Percentiles rank a stretch among this genome's conserved stretches.
These are phyloP conservation scores for Martiniozyma asiatica DNA, from an alignment of 1,139 yeast genomes.

Conservation along the genomic window DNA sequence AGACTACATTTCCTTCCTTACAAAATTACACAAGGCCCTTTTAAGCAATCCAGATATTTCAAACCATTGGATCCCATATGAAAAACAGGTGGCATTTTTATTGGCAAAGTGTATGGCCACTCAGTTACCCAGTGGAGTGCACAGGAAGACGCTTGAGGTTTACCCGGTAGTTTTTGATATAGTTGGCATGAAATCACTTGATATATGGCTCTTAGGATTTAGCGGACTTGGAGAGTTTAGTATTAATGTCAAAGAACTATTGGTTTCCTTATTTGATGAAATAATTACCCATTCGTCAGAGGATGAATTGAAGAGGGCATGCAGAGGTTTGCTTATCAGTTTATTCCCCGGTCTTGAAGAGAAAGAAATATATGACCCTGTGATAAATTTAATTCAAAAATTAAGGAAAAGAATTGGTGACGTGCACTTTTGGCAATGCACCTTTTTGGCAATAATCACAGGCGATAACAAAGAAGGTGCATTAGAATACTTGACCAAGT, in stretches of 20 bases:
- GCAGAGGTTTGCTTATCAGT: slow-evolving; percentile 62
- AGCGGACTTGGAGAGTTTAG: slow-evolving; percentile 84
- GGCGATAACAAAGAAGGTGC: slow-evolving; percentile 80
- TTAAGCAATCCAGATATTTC: slow-evolving; percentile 27
- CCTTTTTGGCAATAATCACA: slow-evolving; percentile 64
- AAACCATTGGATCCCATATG: slow-evolving; percentile 41
- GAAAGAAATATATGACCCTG: slow-evolving; percentile 67
- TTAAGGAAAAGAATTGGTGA: slow-evolving; percentile 49
- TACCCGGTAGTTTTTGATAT: slow-evolving; percentile 60
- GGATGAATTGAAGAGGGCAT: slow-evolving; percentile 35
- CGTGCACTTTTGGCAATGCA: slow-evolving; percentile 73
- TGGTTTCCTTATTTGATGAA: slow-evolving; percentile 48
- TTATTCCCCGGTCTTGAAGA: slow-evolving; percentile 86
- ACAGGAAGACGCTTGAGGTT: slow-evolving; percentile 71
- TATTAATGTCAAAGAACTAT: slow-evolving; percentile 70
- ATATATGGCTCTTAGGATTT: slow-evolving; percentile 83
- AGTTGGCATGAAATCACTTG: slow-evolving; percentile 24
- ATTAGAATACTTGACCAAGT: slow-evolving; percentile 57
- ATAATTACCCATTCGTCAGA: slow-evolving; percentile 44
- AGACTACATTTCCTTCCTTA: slow-evolving; percentile 85
- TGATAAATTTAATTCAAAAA: slow-evolving; percentile 46
- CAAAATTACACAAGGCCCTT: slow-evolving; percentile 64
- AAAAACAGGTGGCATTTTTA: slow-evolving; percentile 36
- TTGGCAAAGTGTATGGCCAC: slow-evolving; percentile 64
- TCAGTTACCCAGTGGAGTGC: slow-evolving; percentile 86